phyloP scores from a whole-genome alignment of 495 filamentous ascomycete genomes.

The Geopyxis carbonaria region DNA sequence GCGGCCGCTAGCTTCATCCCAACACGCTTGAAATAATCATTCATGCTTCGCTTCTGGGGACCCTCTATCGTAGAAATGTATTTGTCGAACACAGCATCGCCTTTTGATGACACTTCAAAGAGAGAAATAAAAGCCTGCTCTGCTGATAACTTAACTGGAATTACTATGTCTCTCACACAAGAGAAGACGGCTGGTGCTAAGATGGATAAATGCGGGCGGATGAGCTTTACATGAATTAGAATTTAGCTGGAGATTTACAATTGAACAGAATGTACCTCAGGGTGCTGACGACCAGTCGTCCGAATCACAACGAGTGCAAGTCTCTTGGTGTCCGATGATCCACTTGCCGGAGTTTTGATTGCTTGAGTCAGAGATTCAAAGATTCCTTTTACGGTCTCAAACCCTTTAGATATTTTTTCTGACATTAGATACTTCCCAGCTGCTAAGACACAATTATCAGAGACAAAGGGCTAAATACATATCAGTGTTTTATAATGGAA shows the following conservation, averaged over 20 bases:
- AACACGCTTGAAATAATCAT: conserved; percentile 92
- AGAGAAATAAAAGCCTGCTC: conserved; percentile 89
- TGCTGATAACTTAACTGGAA: conserved; percentile 86
- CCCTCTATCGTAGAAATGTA: conserved; percentile 50
- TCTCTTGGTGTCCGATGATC: conserved; percentile 63
- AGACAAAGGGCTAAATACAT: conserved; percentile 47
- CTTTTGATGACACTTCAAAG: conserved; percentile 79
- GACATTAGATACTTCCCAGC: conserved; percentile 86
- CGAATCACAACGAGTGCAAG: conserved; percentile 78
- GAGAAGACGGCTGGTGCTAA: conserved; percentile 75
- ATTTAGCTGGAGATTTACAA: not conserved
- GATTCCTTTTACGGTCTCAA: conserved; percentile 57
- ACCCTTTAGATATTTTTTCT: conserved; percentile 37
- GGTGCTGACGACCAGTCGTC: conserved; percentile 58
- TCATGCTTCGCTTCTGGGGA: conserved; percentile 66
- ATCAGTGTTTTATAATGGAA: conserved; percentile 9
- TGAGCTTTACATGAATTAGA: conserved; percentile 27
- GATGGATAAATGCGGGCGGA: conserved; percentile 57
- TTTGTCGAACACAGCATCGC: conserved; percentile 76
- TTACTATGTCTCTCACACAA: conserved; percentile 79
- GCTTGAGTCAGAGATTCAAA: conserved; percentile 57
- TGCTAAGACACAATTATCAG: conserved; percentile 79
- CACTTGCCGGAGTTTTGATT: conserved; percentile 50
- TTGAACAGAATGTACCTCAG: conserved; percentile 31
- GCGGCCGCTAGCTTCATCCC: conserved; percentile 65